phyloP scores from a whole-genome alignment of 1,284 basidiomycete species.

The Trichosporon sp. region DNA sequence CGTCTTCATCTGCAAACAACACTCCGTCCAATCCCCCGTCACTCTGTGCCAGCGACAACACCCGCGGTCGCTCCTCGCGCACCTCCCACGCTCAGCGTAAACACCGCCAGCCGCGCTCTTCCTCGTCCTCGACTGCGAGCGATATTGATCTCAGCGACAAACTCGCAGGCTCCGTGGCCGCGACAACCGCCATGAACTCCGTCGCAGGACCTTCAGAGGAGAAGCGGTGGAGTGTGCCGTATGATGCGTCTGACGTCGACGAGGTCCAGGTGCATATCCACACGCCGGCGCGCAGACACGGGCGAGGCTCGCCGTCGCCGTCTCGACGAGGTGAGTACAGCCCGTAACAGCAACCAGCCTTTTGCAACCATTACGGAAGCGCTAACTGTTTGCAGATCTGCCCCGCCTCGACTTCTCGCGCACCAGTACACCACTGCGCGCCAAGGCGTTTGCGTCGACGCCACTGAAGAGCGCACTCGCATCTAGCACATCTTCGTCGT shows the following conservation, averaged over 20 bases:
- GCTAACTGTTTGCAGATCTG: conserved; percentile 5
- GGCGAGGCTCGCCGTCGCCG: conserved; percentile 9
- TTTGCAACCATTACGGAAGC: too few species aligned
- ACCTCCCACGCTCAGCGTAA: neutral
- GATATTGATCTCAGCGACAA: neutral
- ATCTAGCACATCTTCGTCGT: neutral
- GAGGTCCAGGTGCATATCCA: conserved; percentile 15
- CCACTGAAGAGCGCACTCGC: neutral
- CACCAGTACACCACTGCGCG: conserved; percentile 22
- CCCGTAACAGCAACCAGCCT: neutral
- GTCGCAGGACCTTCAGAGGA: neutral
- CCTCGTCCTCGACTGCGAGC: neutral
- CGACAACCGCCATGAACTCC: neutral
- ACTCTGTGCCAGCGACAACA: neutral
- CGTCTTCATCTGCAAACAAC: conserved; percentile 8
- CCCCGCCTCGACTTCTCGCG: conserved; percentile 28
- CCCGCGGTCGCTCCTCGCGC: neutral
- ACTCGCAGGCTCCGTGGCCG: neutral
- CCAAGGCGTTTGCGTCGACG: conserved; percentile 24
- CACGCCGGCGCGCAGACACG: neutral
- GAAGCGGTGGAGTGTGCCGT: conserved; percentile 14
- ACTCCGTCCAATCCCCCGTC: neutral
- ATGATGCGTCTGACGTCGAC: conserved; percentile 10
- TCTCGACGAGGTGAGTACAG: neutral
- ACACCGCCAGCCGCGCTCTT: neutral